Conservation (phyloP, 768 basidiomycete species). For the Pulveroboletus ravenelii region DNA sequence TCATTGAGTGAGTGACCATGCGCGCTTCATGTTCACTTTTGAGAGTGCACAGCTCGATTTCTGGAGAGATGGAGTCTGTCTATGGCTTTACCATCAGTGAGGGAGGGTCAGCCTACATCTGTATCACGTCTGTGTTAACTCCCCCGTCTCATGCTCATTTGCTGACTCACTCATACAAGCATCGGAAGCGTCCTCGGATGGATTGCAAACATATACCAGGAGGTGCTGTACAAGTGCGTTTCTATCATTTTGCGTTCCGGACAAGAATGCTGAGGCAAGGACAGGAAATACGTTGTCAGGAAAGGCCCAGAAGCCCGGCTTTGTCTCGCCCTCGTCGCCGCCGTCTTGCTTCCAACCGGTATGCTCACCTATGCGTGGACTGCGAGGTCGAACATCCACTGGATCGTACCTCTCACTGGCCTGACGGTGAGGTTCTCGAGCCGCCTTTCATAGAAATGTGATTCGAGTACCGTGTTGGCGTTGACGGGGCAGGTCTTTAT, state of each 20-base stretch:
- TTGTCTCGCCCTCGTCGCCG: slow-evolving; percentile 51
- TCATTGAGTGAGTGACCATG: slow-evolving; percentile 48
- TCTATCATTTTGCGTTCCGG: neutral
- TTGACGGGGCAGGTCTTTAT: slow-evolving; percentile 39
- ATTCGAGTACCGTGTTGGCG: slow-evolving; percentile 2
- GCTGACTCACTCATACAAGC: slow-evolving; percentile 29
- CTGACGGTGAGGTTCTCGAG: slow-evolving; percentile 18
- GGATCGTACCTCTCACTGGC: slow-evolving; percentile 44
- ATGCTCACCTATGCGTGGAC: slow-evolving; percentile 77
- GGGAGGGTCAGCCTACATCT: slow-evolving; percentile 55
- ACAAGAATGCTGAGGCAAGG: slow-evolving; percentile 4
- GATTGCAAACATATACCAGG: slow-evolving; percentile 43
- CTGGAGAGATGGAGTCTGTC: slow-evolving; percentile 49
- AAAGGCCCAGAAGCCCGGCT: slow-evolving; percentile 56
- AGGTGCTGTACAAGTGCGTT: slow-evolving; percentile 45
- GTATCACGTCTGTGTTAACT: slow-evolving; percentile 44
- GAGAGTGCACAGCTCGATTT: slow-evolving; percentile 42
- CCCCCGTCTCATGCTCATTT: too few relatives aligned
- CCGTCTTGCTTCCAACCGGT: slow-evolving; percentile 49
- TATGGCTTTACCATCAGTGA: slow-evolving; percentile 58
- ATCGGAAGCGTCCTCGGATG: slow-evolving; percentile 53
- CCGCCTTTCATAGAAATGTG: neutral
- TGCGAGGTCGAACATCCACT: slow-evolving; percentile 47
- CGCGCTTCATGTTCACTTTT: neutral
- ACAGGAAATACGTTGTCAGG: slow-evolving; percentile 25